Percentiles rank a stretch among this genome's conserved stretches.
These are phyloP conservation scores for Acorus calamus DNA, from an alignment of 106 monocot genomes.

Conservation along the genomic window DNA sequence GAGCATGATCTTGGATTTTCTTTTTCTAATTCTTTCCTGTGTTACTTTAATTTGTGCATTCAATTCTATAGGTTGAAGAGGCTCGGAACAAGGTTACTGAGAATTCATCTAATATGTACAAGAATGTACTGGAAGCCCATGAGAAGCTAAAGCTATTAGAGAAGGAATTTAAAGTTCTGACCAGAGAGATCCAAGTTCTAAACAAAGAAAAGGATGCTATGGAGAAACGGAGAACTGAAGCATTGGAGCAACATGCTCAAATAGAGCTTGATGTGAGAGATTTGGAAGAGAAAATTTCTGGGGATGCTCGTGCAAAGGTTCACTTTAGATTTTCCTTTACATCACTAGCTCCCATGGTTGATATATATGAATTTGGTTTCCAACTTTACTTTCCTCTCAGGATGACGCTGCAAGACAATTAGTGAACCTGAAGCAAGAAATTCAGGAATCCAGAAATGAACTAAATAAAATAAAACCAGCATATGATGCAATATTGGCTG, in stretches of 20 bases:
- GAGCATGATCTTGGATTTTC: neutral
- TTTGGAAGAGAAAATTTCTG: constrained; percentile 62
- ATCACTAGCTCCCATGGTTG: neutral
- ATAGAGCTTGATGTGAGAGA: constrained; percentile 94
- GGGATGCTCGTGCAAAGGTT: constrained; percentile 69
- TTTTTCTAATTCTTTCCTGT: neutral
- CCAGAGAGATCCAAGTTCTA: constrained; percentile 64
- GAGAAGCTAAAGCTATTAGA: constrained; percentile 56
- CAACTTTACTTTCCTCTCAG: constrained; percentile 25
- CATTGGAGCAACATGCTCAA: constrained; percentile 54
- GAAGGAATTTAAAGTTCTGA: constrained; percentile 58
- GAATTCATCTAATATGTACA: constrained; percentile 63
- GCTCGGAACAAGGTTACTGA: constrained; percentile 53
- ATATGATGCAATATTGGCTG: constrained; percentile 54
- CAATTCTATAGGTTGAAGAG: constrained; percentile 56
- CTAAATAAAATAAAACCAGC: constrained; percentile 54
- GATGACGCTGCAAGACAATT: constrained; percentile 76
- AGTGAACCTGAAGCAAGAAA: constrained; percentile 64
- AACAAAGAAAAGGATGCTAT: constrained; percentile 60
- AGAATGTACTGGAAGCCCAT: constrained; percentile 53
- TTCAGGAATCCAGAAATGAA: constrained; percentile 75
- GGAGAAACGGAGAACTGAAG: constrained; percentile 60
- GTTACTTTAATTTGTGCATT: neutral
- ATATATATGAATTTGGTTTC: neutral
- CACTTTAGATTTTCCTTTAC: constrained; percentile 5